These are phyloP conservation scores for Furcasterigmium furcatum DNA, from an alignment of 2,329 filamentous ascomycete species.

Conservation along the genomic window DNA sequence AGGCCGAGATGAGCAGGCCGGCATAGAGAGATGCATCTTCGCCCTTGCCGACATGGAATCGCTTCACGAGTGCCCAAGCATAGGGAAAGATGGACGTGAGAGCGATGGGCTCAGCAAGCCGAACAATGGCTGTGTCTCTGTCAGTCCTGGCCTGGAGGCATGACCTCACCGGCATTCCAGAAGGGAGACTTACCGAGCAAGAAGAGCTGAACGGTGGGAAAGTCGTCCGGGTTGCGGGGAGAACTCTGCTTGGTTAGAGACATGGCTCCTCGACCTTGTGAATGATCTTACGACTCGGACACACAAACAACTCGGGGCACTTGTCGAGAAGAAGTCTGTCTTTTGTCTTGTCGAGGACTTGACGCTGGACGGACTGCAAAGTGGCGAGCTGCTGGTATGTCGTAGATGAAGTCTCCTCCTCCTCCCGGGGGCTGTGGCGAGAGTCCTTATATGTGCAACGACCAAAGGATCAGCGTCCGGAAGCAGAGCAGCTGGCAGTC, in stretches of 20 bases:
- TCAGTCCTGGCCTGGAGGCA: background rate
- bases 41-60: conserved; percentile 68
- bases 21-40: conserved; percentile 84
- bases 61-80: conserved; percentile 78
- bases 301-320: conserved; percentile 24
- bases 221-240: conserved; percentile 65
- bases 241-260: conserved; percentile 46
- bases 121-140: conserved; percentile 71
- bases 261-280: conserved; percentile 42
- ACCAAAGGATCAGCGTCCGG: conserved; percentile 7
- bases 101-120: conserved; percentile 87
- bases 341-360: background rate
- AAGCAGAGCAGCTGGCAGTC: conserved; percentile 2
- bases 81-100: conserved; percentile 93
- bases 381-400: too few species aligned
- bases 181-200: conserved; percentile 73
- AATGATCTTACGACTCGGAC: conserved; percentile 41
- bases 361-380: too few species aligned
- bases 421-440: conserved; percentile 4
- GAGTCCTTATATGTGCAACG: conserved; percentile 2
- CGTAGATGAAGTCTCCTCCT: conserved; percentile 1
- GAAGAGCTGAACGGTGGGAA: conserved; percentile 80
- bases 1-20: conserved; percentile 82
- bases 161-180: too few species aligned
- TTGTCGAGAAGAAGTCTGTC: conserved; percentile 7